Conservation (phyloP, 202 grass and related monocot species). For the Zoysia matrella region DNA sequence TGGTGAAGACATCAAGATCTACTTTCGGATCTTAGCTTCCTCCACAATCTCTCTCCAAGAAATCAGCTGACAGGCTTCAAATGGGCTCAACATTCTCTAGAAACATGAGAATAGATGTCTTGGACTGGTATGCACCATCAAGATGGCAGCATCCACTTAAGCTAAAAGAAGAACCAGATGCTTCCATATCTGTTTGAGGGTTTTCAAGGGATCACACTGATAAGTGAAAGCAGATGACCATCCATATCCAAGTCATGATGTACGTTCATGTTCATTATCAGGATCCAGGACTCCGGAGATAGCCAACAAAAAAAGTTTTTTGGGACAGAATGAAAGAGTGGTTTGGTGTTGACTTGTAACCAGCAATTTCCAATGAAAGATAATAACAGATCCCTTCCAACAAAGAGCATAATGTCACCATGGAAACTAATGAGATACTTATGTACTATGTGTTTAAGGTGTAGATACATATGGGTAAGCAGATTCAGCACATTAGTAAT, state of each 20-base stretch:
- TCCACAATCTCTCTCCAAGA: neutral
- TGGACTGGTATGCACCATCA: neutral
- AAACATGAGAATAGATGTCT: neutral
- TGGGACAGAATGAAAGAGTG: conserved; percentile 2
- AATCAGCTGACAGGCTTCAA: conserved; percentile 4
- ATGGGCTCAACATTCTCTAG: conserved; percentile 1
- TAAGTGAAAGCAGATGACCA: neutral
- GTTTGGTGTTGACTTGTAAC: neutral
- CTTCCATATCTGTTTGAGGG: neutral
- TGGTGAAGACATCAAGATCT: conserved; percentile 5
- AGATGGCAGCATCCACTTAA: neutral
- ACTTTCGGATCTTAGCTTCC: neutral
- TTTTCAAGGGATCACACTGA: neutral
- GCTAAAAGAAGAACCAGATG: conserved; percentile 5
- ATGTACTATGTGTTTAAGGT: neutral
- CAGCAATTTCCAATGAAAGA: no score
- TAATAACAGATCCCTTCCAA: no score
- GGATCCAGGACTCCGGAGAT: neutral
- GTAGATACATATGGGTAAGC: neutral
- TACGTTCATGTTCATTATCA: neutral
- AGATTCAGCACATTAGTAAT: neutral
- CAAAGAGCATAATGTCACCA: no score
- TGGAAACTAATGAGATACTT: no score
- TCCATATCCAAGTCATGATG: neutral
- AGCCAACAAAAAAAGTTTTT: conserved; percentile 13